Conservation (phyloP, 2,329 filamentous ascomycete genomes). For the Claviceps pusilla region DNA sequence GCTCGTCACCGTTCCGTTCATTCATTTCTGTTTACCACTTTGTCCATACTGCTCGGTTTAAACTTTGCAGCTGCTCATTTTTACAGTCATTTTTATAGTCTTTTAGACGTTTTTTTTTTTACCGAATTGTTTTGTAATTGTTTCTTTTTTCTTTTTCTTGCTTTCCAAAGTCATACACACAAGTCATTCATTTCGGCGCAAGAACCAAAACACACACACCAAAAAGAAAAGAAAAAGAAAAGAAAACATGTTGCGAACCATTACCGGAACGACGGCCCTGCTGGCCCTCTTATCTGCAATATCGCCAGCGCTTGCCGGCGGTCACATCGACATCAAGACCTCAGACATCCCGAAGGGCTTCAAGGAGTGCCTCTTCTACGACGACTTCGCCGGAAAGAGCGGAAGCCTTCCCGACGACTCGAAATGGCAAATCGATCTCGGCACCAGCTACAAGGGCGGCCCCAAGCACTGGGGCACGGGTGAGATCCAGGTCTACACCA, state of each 20-base stretch:
- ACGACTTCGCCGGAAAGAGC: constrained; percentile 11
- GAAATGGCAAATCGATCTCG: constrained; percentile 30
- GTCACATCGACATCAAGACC: too few relatives aligned
- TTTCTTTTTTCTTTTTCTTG: too few relatives aligned
- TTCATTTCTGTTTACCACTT: background rate
- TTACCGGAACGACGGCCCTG: background rate
- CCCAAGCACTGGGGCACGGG: constrained; percentile 32
- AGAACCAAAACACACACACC: too few relatives aligned
- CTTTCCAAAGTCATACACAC: background rate
- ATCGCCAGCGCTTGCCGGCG: background rate
- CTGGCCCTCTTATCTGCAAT: background rate
- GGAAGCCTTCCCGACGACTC: constrained; percentile 17
- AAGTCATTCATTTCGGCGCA: background rate
- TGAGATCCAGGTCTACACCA: constrained; percentile 32
- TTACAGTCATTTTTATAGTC: too few relatives aligned
- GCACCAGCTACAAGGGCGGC: constrained; percentile 28
- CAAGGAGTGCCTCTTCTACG: constrained; percentile 13
- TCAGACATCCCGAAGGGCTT: constrained; percentile 6
- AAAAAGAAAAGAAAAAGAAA: background rate
- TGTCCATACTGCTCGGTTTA: too few relatives aligned
- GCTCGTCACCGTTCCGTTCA: background rate
- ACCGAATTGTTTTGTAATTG: too few relatives aligned
- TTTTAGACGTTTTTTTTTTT: too few relatives aligned
- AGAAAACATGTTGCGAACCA: background rate
- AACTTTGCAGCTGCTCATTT: background rate